Evolutionary conservation across 345 rosid genomes (phyloP).

Genomic region (Reutealis trisperma): DNA sequence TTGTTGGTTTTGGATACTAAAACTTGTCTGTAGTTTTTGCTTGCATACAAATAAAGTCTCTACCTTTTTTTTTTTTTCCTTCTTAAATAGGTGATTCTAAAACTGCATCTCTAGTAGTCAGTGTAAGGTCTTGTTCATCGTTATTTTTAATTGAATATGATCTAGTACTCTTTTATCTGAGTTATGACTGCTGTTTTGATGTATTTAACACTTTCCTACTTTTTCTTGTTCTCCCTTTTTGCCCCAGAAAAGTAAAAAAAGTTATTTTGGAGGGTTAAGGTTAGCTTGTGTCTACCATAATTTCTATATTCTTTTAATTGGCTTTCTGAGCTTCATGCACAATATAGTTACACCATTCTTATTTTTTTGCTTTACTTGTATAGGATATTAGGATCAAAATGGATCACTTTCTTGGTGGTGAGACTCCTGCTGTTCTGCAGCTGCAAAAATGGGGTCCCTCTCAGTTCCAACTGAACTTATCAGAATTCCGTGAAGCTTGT

Average conservation of each 20-base stretch:
- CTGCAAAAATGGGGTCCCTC: conserved; percentile 79
- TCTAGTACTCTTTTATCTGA: too few species aligned
- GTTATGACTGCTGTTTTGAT: too few species aligned
- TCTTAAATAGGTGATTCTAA: neutral
- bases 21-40: neutral
- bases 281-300: neutral
- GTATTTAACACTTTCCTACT: too few species aligned
- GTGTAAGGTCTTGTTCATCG: neutral
- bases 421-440: conserved; percentile 65
- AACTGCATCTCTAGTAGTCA: neutral
- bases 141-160: too few species aligned
- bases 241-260: neutral
- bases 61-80: too few species aligned
- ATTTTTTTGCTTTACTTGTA: neutral
- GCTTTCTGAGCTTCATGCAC: neutral
- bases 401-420: conserved; percentile 49
- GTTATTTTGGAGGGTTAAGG: too few species aligned
- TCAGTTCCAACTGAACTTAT: conserved; percentile 49
- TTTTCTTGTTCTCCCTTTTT: too few species aligned
- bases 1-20: neutral
- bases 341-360: neutral
- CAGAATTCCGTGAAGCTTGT: conserved; percentile 88
- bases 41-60: too few species aligned
- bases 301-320: neutral
- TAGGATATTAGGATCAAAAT: conserved; percentile 30